Evolutionary conservation across 768 basidiomycete species (phyloP), one percentile per base, ranked within the genome.

Genomic region (Tulasnella sp.): DNA sequence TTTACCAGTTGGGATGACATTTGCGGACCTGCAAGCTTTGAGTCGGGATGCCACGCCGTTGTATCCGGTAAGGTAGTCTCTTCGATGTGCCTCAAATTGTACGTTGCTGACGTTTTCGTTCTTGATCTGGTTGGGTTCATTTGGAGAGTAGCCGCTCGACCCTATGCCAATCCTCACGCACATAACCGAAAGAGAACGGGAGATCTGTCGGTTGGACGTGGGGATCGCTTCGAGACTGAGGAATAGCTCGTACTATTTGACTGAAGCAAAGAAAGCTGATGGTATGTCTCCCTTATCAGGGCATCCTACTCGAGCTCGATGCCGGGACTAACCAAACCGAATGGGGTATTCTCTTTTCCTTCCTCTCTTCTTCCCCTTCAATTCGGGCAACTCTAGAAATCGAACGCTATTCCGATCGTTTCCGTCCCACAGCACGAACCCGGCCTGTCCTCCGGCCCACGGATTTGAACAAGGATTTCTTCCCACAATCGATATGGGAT

Each of bases 1-100:
- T 45, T 90, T 89, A 2, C 91, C 92, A 0, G 92, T 93, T 89
- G 93, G 93, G 25, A 86, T 94, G 38, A 89, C 90, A 7, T 92
- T 91, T 81, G 88, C 90, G 58, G 93, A 95, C 81, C 86, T 95
- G 72, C 91, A 93, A 81, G 86, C 88, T 70, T 83, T 94, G 80
- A 91, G 91, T 22, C 85, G 91, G 76, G 93, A 94, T 82, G 90
- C 86, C 76, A 90, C 91, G 52, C 89, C 89, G 37, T 84, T 93
- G 81, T 95, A 93, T 85, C 93, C 93, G 70, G 93, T 93, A 86
- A 84, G 92, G 79, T 29, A 11, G 11, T 8, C 22, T 45, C 42
- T 42, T 11, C 8, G 49, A 39, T 64, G 25, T 42, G n/a, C n/a
- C 71, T 34, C 17, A 77, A 15, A 78, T 78, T 79, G 78, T 7